Conservation (phyloP, 2,329 filamentous ascomycete genomes). For the Westerdykella ornata region DNA sequence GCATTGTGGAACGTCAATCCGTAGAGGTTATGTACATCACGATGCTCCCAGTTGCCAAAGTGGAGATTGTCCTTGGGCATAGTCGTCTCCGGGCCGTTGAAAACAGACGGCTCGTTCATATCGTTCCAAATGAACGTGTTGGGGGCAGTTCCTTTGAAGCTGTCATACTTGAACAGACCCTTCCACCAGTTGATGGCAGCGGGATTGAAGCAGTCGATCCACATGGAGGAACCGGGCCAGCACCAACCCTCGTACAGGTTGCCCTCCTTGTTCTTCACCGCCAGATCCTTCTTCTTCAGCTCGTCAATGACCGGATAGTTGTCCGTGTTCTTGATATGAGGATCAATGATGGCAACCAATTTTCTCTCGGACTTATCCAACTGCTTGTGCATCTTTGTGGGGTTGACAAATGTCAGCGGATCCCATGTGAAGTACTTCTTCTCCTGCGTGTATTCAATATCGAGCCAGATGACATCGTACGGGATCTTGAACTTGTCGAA, state of each 20-base stretch:
- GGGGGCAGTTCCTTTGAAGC: conserved; percentile 74
- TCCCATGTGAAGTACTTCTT: conserved; percentile 99
- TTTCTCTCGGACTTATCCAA: conserved; percentile 80
- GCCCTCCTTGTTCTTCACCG: conserved; percentile 82
- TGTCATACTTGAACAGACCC: conserved; percentile 75
- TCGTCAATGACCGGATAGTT: conserved; percentile 72
- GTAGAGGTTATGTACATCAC: conserved; percentile 92
- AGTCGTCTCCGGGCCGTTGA: conserved; percentile 95
- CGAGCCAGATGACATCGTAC: conserved; percentile 98
- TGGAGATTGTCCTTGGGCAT: conserved; percentile 99
- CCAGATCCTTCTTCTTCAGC: conserved; percentile 75
- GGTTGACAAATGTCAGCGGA: conserved; percentile 76
- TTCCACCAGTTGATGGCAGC: conserved; percentile 88
- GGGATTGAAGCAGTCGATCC: conserved; percentile 96
- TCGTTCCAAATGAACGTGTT: conserved; percentile 98
- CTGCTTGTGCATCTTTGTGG: conserved; percentile 79
- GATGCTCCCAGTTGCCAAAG: conserved; percentile 86
- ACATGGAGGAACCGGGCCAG: conserved; percentile 95
- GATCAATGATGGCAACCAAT: conserved; percentile 90
- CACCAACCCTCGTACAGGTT: conserved; percentile 94
- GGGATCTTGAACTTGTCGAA: conserved; percentile 94
- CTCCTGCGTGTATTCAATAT: conserved; percentile 94
- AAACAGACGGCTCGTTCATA: conserved; percentile 99
- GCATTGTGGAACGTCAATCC: conserved; percentile 94
- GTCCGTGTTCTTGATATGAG: conserved; percentile 90